Evolutionary conservation across 192 early-diverging fungal genomes (phyloP).

Genomic region (Haplosporangium gracile): DNA sequence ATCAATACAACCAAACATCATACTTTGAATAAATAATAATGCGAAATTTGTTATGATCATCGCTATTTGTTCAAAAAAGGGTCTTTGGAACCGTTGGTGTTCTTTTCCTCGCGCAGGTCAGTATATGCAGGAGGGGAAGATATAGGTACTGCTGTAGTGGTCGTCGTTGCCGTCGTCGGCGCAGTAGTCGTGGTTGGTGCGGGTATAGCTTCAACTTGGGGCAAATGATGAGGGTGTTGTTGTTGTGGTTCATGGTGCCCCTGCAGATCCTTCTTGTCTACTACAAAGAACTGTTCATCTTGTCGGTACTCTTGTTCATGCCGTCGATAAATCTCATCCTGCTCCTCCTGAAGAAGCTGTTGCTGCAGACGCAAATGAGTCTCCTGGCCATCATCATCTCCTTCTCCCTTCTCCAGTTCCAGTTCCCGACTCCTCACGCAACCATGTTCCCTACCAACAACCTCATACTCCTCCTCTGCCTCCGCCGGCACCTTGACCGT

Average conservation of each 20-base stretch:
- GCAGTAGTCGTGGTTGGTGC: neutral
- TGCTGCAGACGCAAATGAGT: neutral
- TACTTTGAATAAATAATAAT: neutral
- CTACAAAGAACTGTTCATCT: neutral
- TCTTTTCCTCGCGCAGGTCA: neutral
- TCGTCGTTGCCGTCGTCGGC: neutral
- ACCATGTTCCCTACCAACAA: neutral
- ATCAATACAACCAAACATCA: neutral
- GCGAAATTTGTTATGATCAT: neutral
- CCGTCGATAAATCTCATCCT: neutral
- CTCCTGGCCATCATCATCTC: neutral
- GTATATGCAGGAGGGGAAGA: neutral
- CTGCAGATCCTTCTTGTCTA: neutral
- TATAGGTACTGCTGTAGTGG: neutral
- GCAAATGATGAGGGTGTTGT: too few relatives aligned
- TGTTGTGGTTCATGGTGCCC: neutral
- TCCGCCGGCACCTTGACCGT: neutral
- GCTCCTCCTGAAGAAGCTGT: neutral
- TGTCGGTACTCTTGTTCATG: neutral
- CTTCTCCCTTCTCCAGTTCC: neutral
- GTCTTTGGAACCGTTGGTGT: neutral
- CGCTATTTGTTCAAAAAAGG: neutral
- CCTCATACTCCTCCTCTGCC: neutral
- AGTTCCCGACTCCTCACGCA: neutral
- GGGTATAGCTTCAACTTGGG: too few relatives aligned